Conservation (phyloP, 208 protist species). For the Acanthamoeba divionensis region DNA sequence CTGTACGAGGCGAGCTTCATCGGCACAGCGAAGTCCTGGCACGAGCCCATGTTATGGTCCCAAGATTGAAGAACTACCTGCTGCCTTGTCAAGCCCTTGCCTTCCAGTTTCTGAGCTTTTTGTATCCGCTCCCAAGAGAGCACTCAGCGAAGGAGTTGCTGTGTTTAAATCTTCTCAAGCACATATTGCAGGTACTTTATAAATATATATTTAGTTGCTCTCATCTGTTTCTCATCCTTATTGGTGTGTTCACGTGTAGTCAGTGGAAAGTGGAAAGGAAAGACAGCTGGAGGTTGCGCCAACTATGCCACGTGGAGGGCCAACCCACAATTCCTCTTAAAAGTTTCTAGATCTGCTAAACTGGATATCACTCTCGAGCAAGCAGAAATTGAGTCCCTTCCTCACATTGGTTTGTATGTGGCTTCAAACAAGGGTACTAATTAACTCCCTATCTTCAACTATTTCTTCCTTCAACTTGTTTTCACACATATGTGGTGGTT, state of each 20-base stretch:
- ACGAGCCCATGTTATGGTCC: background rate
- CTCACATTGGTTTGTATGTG: background rate
- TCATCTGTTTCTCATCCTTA: background rate
- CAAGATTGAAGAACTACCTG: background rate
- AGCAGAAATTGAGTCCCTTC: background rate
- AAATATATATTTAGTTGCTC: background rate
- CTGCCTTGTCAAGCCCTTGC: background rate
- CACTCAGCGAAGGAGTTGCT: background rate
- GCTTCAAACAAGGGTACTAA: background rate
- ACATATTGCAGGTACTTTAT: too few relatives aligned
- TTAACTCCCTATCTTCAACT: background rate
- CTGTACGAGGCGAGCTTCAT: background rate
- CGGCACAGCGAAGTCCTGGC: background rate
- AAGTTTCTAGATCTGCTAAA: background rate
- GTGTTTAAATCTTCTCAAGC: background rate
- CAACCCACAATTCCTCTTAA: slow-evolving; percentile 19
- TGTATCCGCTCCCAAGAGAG: background rate
- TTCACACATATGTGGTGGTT: background rate
- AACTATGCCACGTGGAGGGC: slow-evolving; percentile 16
- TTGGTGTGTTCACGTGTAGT: background rate
- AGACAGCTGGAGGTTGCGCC: slow-evolving; percentile 16
- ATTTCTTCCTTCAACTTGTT: too few relatives aligned
- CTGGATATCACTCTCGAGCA: background rate
- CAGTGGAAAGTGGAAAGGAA: background rate
- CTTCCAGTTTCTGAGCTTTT: background rate